Evolutionary conservation across 78 protist genomes (phyloP).

Genomic region (Dictyostelium brefeldianum): DNA sequence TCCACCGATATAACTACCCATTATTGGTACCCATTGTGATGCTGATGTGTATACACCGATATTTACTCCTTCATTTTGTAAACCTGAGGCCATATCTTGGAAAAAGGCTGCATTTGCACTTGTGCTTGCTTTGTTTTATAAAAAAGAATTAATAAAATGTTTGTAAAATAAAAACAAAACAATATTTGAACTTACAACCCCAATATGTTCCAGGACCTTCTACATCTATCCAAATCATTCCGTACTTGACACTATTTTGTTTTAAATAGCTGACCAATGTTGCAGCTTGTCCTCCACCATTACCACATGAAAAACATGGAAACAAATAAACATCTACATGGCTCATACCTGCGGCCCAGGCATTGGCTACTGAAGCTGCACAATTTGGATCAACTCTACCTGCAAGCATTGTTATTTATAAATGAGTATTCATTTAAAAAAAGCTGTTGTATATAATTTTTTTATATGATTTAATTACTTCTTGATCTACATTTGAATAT

Average conservation of each 20-base stretch:
- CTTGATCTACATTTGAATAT: no score
- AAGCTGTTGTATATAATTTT: no score
- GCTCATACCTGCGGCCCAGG: no score
- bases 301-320: conserved; percentile 54
- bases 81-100: conserved; percentile 26
- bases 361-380: no score
- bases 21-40: conserved; percentile 70
- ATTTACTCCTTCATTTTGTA: conserved; percentile 16
- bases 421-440: no score
- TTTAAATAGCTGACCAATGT: conserved; percentile 10
- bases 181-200: conserved; percentile 23
- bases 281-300: conserved; percentile 13
- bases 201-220: conserved; percentile 72
- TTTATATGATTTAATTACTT: no score
- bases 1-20: conserved; percentile 44
- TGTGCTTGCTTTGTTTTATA: no score
- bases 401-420: no score
- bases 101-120: conserved; percentile 41
- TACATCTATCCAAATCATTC: conserved; percentile 68
- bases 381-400: no score
- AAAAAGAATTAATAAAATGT: no score
- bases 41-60: conserved; percentile 77
- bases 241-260: not conserved
- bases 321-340: conserved; percentile 46
- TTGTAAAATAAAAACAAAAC: no score